phyloP scores from a whole-genome alignment of 2,329 filamentous ascomycete species.

The Ceratocystis albifundus region DNA sequence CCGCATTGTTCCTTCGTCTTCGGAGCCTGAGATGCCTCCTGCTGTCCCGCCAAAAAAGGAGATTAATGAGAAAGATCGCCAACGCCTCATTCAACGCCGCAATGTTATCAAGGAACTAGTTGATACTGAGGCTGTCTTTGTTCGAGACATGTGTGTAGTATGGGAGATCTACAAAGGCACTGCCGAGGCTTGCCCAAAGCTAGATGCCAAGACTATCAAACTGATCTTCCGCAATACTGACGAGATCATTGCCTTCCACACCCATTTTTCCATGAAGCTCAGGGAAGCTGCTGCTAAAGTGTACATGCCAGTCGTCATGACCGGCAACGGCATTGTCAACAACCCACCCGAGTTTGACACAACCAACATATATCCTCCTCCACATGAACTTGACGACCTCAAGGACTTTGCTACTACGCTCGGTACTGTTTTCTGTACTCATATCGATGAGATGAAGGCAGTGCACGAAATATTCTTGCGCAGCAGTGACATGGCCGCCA shows the following conservation, averaged over 20 bases:
- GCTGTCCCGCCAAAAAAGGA: constrained; percentile 22
- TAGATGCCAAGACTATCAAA: constrained; percentile 75
- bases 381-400: constrained; percentile 37
- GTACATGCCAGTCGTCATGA: constrained; percentile 47
- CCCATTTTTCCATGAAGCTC: constrained; percentile 63
- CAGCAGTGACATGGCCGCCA: constrained; percentile 51
- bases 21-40: constrained; percentile 20
- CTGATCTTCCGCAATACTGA: constrained; percentile 87
- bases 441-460: constrained; percentile 49
- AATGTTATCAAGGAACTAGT: constrained; percentile 84
- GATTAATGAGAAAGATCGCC: constrained; percentile 38
- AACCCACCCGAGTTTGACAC: constrained; percentile 34
- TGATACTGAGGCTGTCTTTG: constrained; percentile 78
- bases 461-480: constrained; percentile 52
- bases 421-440: constrained; percentile 43
- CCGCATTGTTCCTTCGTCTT: constrained; percentile 14
- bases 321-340: constrained; percentile 31
- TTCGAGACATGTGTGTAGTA: constrained; percentile 92
- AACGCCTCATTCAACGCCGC: constrained; percentile 66
- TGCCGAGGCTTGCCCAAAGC: constrained; percentile 64
- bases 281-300: constrained; percentile 70
- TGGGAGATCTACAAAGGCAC: constrained; percentile 97
- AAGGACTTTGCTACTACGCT: constrained; percentile 44
- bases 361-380: constrained; percentile 31
- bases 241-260: constrained; percentile 79